phyloP scores from a whole-genome alignment of 2,329 filamentous ascomycete species.

The Aspergillus felis region DNA sequence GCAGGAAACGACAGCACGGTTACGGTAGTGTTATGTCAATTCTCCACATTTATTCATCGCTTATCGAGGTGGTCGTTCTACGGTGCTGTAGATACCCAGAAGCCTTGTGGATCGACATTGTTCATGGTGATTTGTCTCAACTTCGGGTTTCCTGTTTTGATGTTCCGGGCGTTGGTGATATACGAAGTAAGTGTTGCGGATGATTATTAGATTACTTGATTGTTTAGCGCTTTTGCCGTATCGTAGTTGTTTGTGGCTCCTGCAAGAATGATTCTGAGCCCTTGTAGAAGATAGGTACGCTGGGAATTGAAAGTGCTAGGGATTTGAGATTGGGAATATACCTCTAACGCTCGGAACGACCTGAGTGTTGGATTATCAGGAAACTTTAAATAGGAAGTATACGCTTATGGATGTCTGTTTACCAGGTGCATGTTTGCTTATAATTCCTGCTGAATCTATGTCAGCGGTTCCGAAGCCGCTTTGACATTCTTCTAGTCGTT shows the following conservation, averaged over 20 bases:
- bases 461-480: slow-evolving; percentile 24
- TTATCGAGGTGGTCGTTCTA: not conserved
- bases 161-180: too few species aligned
- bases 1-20: not conserved
- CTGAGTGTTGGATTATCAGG: not conserved
- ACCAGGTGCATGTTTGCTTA: not conserved
- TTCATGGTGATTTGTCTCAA: not conserved
- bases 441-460: not conserved
- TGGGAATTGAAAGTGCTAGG: not conserved
- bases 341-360: not conserved
- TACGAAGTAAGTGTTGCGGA: not conserved
- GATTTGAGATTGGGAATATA: too few species aligned
- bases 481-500: slow-evolving; percentile 27
- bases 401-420: not conserved
- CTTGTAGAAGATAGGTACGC: not conserved
- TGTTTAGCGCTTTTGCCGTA: not conserved
- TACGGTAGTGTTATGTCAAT: not conserved
- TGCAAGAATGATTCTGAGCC: not conserved
- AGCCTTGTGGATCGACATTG: not conserved
- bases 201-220: not conserved
- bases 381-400: not conserved
- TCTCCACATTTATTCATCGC: not conserved
- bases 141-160: not conserved
- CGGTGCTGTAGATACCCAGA: too few species aligned
- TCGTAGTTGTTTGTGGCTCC: not conserved